Percentiles rank a stretch among this genome's conserved stretches.
Evolutionary conservation across 1,284 basidiomycete genomes (phyloP).

Genomic region (Ceratobasidium sp.): DNA sequence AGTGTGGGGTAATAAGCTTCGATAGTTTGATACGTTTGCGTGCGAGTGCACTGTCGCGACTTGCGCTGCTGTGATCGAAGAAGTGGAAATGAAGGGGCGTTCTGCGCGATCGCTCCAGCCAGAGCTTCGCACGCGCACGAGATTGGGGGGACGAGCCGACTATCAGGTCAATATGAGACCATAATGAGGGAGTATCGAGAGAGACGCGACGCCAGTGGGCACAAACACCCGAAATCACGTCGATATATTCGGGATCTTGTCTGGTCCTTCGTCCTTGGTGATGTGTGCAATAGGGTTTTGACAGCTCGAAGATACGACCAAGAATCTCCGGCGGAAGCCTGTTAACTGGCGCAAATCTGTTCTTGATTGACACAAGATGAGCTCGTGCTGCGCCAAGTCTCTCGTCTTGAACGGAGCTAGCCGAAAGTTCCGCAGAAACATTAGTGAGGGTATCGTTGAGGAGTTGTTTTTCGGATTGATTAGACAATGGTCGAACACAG

Average conservation of each 20-base stretch:
- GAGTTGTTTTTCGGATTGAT: too few relatives aligned
- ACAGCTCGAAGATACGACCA: background rate
- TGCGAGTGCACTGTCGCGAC: background rate
- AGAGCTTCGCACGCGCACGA: background rate
- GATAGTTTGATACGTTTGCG: background rate
- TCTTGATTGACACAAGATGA: background rate
- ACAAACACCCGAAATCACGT: background rate
- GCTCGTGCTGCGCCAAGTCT: background rate
- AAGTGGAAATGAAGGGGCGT: background rate
- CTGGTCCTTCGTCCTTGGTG: too few relatives aligned
- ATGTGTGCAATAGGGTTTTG: background rate
- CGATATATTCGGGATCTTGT: background rate
- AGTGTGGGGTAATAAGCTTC: background rate
- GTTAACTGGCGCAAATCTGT: slow-evolving; percentile 9
- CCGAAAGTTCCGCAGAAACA: background rate
- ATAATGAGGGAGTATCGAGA: background rate
- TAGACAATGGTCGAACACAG: too few relatives aligned
- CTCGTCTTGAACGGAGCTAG: background rate
- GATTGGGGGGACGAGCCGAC: background rate
- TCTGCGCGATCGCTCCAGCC: background rate
- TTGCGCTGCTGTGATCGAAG: background rate
- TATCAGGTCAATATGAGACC: slow-evolving; percentile 13
- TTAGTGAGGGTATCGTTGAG: background rate
- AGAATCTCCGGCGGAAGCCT: slow-evolving; percentile 4
- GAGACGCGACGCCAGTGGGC: background rate